These are phyloP conservation scores for Fomes fomentarius DNA, from an alignment of 1,284 basidiomycete genomes.

Conservation along the genomic window DNA sequence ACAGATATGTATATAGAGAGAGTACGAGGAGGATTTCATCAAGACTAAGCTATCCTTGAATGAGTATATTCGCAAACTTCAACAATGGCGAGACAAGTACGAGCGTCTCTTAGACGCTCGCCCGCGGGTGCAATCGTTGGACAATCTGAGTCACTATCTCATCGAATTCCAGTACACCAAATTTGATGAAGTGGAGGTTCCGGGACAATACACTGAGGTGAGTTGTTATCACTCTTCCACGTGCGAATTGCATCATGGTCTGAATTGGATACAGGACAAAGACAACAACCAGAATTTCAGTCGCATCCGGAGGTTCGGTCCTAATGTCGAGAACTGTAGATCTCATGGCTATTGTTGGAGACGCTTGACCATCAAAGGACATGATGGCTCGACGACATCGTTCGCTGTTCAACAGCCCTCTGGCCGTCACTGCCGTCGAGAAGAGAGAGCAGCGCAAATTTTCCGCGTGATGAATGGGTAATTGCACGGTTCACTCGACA, in stretches of 20 bases:
- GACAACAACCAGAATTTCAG: constrained; percentile 94
- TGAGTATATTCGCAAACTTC: constrained; percentile 90
- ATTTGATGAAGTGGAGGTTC: constrained; percentile 98
- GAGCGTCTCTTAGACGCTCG: constrained; percentile 85
- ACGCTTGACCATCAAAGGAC: constrained; percentile 91
- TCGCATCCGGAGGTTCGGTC: constrained; percentile 89
- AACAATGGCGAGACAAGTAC: constrained; percentile 93
- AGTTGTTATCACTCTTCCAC: constrained; percentile 21
- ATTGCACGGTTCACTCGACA: constrained; percentile 28
- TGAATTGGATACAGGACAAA: constrained; percentile 67
- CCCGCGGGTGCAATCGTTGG: constrained; percentile 86
- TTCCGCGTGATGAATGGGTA: constrained; percentile 94
- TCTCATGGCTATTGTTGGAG: constrained; percentile 88
- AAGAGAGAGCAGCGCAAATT: constrained; percentile 92
- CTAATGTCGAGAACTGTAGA: constrained; percentile 90
- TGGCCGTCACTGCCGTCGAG: constrained; percentile 86
- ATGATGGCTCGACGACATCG: constrained; percentile 86
- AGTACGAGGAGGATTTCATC: constrained; percentile 94
- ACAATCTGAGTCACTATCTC: constrained; percentile 90
- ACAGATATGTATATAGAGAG: constrained; percentile 51
- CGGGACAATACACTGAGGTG: constrained; percentile 97
- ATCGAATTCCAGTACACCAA: constrained; percentile 98
- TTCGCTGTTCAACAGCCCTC: constrained; percentile 94
- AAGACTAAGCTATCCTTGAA: constrained; percentile 79
- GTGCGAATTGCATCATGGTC: background rate